These are phyloP conservation scores for Hyphodiscus hymeniophilus DNA, from an alignment of 495 filamentous ascomycete species.

Conservation along the genomic window DNA sequence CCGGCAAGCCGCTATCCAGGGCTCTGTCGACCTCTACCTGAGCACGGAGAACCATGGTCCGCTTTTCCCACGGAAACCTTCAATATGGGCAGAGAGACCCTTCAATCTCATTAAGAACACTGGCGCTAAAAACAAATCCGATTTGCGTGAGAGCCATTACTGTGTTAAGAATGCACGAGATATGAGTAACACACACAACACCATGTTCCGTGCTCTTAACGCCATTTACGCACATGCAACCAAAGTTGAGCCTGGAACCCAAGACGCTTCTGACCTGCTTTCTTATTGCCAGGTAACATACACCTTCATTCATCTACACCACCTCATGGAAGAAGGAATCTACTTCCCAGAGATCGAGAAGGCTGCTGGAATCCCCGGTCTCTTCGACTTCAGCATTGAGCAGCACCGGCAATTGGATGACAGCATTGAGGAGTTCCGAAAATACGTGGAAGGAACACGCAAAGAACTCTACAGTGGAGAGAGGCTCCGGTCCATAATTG, in stretches of 20 bases:
- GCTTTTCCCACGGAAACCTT: neutral
- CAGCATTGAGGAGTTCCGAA: slow-evolving; percentile 24
- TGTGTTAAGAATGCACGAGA: slow-evolving; percentile 5
- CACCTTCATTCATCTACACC: slow-evolving; percentile 28
- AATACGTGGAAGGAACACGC: slow-evolving; percentile 24
- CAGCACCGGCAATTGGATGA: slow-evolving; percentile 28
- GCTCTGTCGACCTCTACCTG: slow-evolving; percentile 9
- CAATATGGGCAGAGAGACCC: slow-evolving; percentile 5
- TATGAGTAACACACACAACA: slow-evolving; percentile 25
- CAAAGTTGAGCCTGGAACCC: slow-evolving; percentile 9
- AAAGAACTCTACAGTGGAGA: slow-evolving; percentile 22
- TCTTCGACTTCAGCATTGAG: slow-evolving; percentile 31
- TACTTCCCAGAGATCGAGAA: slow-evolving; percentile 32
- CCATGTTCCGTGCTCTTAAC: slow-evolving; percentile 24
- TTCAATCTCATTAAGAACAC: slow-evolving; percentile 8
- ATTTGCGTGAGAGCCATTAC: neutral
- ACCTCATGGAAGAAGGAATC: slow-evolving; percentile 26
- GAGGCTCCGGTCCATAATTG: slow-evolving; percentile 27
- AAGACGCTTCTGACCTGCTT: slow-evolving; percentile 8
- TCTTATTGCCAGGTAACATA: slow-evolving; percentile 4
- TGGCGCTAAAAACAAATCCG: neutral
- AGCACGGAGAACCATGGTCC: slow-evolving; percentile 10
- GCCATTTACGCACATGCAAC: slow-evolving; percentile 22
- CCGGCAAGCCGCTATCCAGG: slow-evolving; percentile 9
- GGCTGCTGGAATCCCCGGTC: slow-evolving; percentile 21